Base-by-base conservation (phyloP, 2,329 filamentous ascomycete species). In the Aspergillus sp. region DNA sequence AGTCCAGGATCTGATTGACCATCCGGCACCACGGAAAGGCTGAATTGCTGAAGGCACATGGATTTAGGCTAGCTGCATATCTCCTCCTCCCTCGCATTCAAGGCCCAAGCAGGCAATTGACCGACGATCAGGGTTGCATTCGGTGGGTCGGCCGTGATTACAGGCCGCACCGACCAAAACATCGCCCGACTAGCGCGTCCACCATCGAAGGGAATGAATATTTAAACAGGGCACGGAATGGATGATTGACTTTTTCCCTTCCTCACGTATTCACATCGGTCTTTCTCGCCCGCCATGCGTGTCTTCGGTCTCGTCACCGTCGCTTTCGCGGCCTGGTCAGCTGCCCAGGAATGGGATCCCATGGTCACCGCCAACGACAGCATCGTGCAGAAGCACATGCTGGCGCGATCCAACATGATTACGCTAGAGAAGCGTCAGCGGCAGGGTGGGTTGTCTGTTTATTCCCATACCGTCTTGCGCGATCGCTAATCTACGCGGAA, bases 391-490 rank as follows among this genome's bases (percentile, higher is more conserved):
- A 86, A 92, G 73, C 96, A 95, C 71, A 78, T 95, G 39, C 76
- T 84, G 32, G 90, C 90, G 29, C 85, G 92, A 53, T 84, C 88
- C 66, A 86, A 85, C 22, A 82, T 97, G 58, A 89, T 96, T 58
- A 82, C 82, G 14, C 84, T 95, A 70, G 93, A 97, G 74, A 88
- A 91, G 76, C 88, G 86, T 67, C 84, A 90, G 68, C 86, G 92
- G 58, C 91, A 91, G 71, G 92, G 91, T 89, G 74, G 56, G 82
- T 79, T 18, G 1, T 3, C 16, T 10, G 0, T 3, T 2, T 0
- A 22, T 16, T 4, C 29, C 39, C 12, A 0, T 36, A 11, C 32
- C 32, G 32, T 36, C 32, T 14, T 36, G 32, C 32, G 12, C 14
- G 32, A 36, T 36, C 32, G 16, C 36, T 42, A 42, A 42, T 47